phyloP scores from a whole-genome alignment of 371 early-diverging fungal species.

The Mortierella sp. region DNA sequence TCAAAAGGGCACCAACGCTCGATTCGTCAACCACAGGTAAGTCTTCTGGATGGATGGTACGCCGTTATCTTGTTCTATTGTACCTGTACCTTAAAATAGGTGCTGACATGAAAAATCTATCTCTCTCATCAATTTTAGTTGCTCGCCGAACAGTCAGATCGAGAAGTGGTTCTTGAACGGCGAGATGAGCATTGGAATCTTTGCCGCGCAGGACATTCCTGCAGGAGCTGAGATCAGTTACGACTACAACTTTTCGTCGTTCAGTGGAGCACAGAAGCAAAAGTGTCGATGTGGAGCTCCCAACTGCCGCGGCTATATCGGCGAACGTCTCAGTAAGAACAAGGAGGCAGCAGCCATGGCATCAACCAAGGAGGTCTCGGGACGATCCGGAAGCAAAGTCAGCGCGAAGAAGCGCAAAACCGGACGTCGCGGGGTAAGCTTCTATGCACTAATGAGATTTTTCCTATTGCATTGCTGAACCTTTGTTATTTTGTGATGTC shows the following conservation, averaged over 20 bases:
- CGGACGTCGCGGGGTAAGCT: constrained; percentile 39
- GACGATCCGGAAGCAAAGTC: constrained; percentile 27
- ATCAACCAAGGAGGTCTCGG: constrained; percentile 5
- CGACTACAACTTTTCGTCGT: constrained; percentile 87
- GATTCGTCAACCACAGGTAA: constrained; percentile 80
- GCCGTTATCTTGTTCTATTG: neutral
- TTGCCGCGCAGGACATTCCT: constrained; percentile 81
- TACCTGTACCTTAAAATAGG: neutral
- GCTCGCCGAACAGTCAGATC: constrained; percentile 94
- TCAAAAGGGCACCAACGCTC: constrained; percentile 80
- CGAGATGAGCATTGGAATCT: constrained; percentile 83
- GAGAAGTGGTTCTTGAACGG: constrained; percentile 88
- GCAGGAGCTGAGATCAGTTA: constrained; percentile 85
- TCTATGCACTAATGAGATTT: neutral
- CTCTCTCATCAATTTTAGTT: constrained; percentile 57
- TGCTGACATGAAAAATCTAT: neutral
- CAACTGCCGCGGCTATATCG: constrained; percentile 81
- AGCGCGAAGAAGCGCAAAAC: constrained; percentile 39
- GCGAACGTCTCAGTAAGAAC: constrained; percentile 53
- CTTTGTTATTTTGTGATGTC: neutral
- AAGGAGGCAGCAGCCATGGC: constrained; percentile 18
- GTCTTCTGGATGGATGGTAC: neutral
- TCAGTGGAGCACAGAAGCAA: constrained; percentile 74
- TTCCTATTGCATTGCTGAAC: neutral
- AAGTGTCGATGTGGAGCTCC: constrained; percentile 81